Evolutionary conservation across 2,329 filamentous ascomycete genomes (phyloP), one percentile per base, ranked within the genome.

Genomic region (Calonectria montana): DNA sequence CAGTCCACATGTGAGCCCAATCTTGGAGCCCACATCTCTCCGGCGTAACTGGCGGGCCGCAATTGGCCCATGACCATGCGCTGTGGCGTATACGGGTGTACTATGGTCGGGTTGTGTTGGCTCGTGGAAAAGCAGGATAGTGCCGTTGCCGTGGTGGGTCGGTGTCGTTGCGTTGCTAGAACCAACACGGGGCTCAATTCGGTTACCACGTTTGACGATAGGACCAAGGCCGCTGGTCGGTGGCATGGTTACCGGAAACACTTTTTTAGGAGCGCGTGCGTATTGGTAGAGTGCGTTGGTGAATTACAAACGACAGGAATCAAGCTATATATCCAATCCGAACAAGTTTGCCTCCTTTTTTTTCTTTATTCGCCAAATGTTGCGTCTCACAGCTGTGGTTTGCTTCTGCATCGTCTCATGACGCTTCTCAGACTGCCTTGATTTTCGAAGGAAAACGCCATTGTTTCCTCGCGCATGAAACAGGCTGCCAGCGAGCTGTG

Each of bases 1-100:
- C 23, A 65, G 7, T 15, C 71, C 71, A 8, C 67, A 45, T 1
- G 64, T 37, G 5, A 73, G 31, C 1, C 70, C 70, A 21, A 72
- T 64, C 27, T 37, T 61, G 21, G 37, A 39, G 39, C 55, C 15
- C 9, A 55, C 12, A n/a, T 63, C 53, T 25, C 70, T 67, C 21
- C 67, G 62, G 27, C 67, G 67, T 16, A 66, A 39, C 31, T 27
- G 64, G 64, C 48, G 37, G 6, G 18, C 41, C 10, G 41, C n/a
- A n/a, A 45, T 45, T 45, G 8, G 18, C 4, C 18, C 41, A 21
- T 21, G 18, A 10, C 16, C 8, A 7, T 45, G 41, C 8, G 18
- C 16, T 16, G 50, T 31, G 21, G 29, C 18, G 18, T 43, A 45
- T 5, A 37, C 9, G 8, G 15, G 29, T 31, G 37, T 18, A 4